Evolutionary conservation across 352 stramenopile genomes (phyloP).

Genomic region (Pythium dissimile): DNA sequence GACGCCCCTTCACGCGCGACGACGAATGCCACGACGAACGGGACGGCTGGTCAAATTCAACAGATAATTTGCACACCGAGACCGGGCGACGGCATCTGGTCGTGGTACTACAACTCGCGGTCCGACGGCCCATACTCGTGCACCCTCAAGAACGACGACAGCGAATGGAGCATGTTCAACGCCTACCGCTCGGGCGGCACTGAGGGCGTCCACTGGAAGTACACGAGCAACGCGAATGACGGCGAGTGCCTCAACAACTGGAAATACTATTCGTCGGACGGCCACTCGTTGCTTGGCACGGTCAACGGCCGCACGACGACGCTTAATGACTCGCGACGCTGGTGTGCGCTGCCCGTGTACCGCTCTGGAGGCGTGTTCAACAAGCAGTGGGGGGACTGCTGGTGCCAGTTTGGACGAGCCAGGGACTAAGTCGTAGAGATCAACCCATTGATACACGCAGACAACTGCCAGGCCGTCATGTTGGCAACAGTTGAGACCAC

Average conservation of each 20-base stretch:
- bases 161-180: constrained; percentile 1
- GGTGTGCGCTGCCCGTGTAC: constrained; percentile 11
- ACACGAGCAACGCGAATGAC: constrained; percentile 4
- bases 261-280: neutral
- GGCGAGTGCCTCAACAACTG: neutral
- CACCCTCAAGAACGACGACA: neutral
- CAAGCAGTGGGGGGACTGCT: constrained; percentile 8
- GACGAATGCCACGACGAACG: neutral
- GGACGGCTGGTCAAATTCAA: neutral
- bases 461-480: too few relatives aligned
- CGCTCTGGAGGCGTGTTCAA: neutral
- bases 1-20: neutral
- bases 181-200: constrained; percentile 5
- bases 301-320: neutral
- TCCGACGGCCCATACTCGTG: neutral
- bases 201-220: constrained; percentile 6
- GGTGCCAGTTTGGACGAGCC: neutral
- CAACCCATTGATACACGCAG: too few relatives aligned
- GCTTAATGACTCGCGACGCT: neutral
- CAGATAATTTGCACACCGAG: neutral
- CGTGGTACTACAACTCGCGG: neutral
- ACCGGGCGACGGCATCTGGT: neutral
- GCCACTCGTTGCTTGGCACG: neutral
- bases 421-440: too few relatives aligned
- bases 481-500: too few relatives aligned